Conservation (phyloP, 176 grass and related monocot genomes). For the Oryza brachyantha region DNA sequence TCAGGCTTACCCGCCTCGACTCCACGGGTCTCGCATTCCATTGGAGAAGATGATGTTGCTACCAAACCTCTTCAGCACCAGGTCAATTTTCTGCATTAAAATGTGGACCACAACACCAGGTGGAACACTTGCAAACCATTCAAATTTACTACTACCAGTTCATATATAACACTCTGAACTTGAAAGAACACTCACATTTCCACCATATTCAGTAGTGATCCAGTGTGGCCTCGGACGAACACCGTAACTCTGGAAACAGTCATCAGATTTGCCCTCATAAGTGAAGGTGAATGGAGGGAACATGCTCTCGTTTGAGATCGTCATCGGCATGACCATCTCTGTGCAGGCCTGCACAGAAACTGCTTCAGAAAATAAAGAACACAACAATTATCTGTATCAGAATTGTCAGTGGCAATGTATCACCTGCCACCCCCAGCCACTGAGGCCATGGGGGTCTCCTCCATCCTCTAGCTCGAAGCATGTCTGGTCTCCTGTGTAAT, state of each 20-base stretch:
- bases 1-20: conserved; percentile 68
- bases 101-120: neutral
- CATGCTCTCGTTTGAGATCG: conserved; percentile 69
- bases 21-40: conserved; percentile 96
- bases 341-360: conserved; percentile 68
- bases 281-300: conserved; percentile 56
- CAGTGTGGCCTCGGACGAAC: conserved; percentile 68
- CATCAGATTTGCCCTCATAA: conserved; percentile 50
- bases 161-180: neutral
- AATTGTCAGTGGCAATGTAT: neutral
- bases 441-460: conserved; percentile 82
- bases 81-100: conserved; percentile 62
- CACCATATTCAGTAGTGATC: conserved; percentile 97
- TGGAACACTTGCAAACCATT: conserved; percentile 10
- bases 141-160: neutral
- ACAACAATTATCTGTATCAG: neutral
- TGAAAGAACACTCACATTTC: conserved; percentile 50
- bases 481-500: conserved; percentile 63
- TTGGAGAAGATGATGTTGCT: conserved; percentile 99
- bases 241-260: conserved; percentile 42
- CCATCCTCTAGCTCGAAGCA: conserved; percentile 64
- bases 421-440: conserved; percentile 87
- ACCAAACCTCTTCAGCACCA: conserved; percentile 74
- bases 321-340: conserved; percentile 97
- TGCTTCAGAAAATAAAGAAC: conserved; percentile 11